A percentile compares a stretch with the other conserved stretches of the same genome.
Evolutionary conservation across 2,329 filamentous ascomycete species (phyloP).

Genomic region (Apiospora malaysiana): DNA sequence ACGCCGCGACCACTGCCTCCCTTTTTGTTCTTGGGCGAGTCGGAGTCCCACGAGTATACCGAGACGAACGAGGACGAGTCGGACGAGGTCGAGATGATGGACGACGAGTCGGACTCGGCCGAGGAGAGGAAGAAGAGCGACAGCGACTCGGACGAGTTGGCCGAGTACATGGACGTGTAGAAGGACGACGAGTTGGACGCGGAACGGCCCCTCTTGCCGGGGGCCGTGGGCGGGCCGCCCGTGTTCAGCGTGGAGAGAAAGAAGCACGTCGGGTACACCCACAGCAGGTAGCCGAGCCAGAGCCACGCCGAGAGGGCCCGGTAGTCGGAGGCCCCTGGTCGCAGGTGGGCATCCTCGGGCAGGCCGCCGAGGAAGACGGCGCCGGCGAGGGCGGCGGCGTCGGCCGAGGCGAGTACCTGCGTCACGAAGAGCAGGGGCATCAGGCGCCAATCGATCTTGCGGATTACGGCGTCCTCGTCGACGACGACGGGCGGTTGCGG

Average conservation of each 20-base stretch:
- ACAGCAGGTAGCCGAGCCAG: conserved; percentile 55
- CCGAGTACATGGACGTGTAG: conserved; percentile 9
- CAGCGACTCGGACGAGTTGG: not conserved
- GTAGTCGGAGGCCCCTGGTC: conserved; percentile 46
- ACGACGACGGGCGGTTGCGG: not conserved
- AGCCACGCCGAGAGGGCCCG: conserved; percentile 53
- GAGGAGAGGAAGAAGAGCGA: conserved; percentile 13
- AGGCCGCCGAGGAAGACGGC: conserved; percentile 60
- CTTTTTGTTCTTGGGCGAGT: not conserved
- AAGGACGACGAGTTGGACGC: not conserved
- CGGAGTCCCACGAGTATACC: not conserved
- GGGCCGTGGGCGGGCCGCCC: not conserved
- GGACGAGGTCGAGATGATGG: conserved; percentile 8
- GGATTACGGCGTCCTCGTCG: conserved; percentile 26
- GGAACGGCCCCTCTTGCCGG: not conserved
- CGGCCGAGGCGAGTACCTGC: conserved; percentile 36
- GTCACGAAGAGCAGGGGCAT: conserved; percentile 35
- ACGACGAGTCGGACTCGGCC: not conserved
- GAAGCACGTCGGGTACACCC: conserved; percentile 55
- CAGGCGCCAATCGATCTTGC: conserved; percentile 33
- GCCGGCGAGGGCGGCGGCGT: conserved; percentile 54
- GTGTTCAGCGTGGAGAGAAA: conserved; percentile 44
- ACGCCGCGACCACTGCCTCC: not conserved
- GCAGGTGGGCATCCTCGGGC: conserved; percentile 50
- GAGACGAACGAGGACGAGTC: conserved; percentile 6